A percentile compares a stretch with the other conserved stretches of the same genome.
phyloP scores from a whole-genome alignment of 73 alveolate genomes.

The Blepharisma japonicum region DNA sequence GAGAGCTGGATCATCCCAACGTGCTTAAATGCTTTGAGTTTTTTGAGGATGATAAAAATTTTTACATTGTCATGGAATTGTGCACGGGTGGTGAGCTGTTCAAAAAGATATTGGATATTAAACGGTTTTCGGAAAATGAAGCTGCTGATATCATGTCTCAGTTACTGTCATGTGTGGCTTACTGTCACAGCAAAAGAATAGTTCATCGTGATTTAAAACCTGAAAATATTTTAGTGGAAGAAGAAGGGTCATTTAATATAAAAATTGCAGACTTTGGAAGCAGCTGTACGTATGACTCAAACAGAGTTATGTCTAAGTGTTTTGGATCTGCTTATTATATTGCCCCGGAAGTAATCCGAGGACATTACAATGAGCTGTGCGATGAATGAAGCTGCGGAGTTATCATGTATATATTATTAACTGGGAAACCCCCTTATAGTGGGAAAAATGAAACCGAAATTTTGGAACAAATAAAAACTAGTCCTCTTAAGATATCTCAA shows the following conservation, averaged over 20 bases:
- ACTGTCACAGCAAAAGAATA: constrained; percentile 73
- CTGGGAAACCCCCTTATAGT: constrained; percentile 91
- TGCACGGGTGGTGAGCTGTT: constrained; percentile 3
- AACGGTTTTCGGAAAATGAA: constrained; percentile 70
- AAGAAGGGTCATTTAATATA: neutral
- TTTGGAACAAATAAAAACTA: constrained; percentile 37
- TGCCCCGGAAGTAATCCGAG: constrained; percentile 73
- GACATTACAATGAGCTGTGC: constrained; percentile 64
- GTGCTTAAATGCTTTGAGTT: constrained; percentile 7
- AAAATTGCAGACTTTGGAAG: constrained; percentile 89
- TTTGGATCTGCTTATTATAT: constrained; percentile 81
- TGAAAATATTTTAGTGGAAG: constrained; percentile 1
- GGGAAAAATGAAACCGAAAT: constrained; percentile 70
- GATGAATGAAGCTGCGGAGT: constrained; percentile 89
- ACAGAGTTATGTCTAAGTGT: constrained; percentile 55
- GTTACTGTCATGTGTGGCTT: constrained; percentile 70
- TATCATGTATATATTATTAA: constrained; percentile 71
- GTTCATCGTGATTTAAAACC: constrained; percentile 51
- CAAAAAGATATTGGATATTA: neutral
- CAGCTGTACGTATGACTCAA: constrained; percentile 46
- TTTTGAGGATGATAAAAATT: neutral
- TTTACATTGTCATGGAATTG: neutral
- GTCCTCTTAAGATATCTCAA: constrained; percentile 39
- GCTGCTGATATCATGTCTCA: constrained; percentile 72
- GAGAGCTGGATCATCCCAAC: constrained; percentile 18